Percentiles rank a stretch among this genome's conserved stretches.
Conservation (phyloP, 495 filamentous ascomycete species). For the Baudoinia panamericana region DNA sequence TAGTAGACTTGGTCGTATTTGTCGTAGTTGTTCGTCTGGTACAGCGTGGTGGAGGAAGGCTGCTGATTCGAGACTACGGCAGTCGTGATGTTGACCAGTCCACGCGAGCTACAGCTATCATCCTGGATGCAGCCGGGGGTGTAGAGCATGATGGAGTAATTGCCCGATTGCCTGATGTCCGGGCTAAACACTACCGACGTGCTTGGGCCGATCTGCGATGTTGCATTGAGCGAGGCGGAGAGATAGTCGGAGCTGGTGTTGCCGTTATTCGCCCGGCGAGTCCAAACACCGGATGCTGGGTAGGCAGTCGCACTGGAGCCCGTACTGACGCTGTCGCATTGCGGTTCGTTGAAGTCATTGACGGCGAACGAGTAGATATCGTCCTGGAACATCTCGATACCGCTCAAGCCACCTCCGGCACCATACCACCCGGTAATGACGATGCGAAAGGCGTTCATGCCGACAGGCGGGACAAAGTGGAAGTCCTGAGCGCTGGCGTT, state of each 20-base stretch:
- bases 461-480: slow-evolving; percentile 70
- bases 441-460: slow-evolving; percentile 78
- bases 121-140: slow-evolving; percentile 84
- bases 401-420: slow-evolving; percentile 69
- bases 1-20: slow-evolving; percentile 88
- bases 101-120: slow-evolving; percentile 58
- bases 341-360: slow-evolving; percentile 75
- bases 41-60: slow-evolving; percentile 41
- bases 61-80: slow-evolving; percentile 37
- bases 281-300: slow-evolving; percentile 57
- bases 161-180: slow-evolving; percentile 75
- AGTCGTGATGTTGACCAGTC: slow-evolving; percentile 67
- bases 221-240: slow-evolving; percentile 44
- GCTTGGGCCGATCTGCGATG: slow-evolving; percentile 32
- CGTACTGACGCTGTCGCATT: slow-evolving; percentile 53
- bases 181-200: slow-evolving; percentile 60
- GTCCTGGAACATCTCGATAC: slow-evolving; percentile 81
- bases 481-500: slow-evolving; percentile 69
- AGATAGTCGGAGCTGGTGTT: slow-evolving; percentile 63
- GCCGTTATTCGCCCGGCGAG: slow-evolving; percentile 39
- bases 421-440: slow-evolving; percentile 82
- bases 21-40: slow-evolving; percentile 83
- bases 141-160: slow-evolving; percentile 76
- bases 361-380: slow-evolving; percentile 55
- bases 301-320: slow-evolving; percentile 46